Evolutionary conservation across 2,329 filamentous ascomycete genomes (phyloP).

Genomic region (Pseudogymnoascus sp.): DNA sequence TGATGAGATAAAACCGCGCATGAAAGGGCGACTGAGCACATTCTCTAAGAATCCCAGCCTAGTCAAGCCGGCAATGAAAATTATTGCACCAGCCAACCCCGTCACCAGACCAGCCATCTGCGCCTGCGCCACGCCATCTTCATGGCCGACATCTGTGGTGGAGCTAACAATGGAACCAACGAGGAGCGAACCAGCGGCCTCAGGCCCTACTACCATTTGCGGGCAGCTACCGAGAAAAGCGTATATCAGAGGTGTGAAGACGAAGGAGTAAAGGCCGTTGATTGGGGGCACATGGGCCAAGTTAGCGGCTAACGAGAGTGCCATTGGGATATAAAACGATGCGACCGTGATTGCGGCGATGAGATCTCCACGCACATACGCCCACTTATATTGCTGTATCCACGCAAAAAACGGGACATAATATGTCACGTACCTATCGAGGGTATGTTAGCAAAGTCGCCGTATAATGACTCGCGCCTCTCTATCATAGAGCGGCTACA

Average conservation of each 20-base stretch:
- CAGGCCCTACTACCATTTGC: constrained; percentile 88
- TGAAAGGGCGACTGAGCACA: constrained; percentile 83
- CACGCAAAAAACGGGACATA: constrained; percentile 88
- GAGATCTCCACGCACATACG: constrained; percentile 77
- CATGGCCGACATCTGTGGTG: constrained; percentile 52
- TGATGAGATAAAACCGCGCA: constrained; percentile 92
- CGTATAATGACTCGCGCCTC: neutral
- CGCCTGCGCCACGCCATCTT: constrained; percentile 61
- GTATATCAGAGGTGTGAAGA: constrained; percentile 86
- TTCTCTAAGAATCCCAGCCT: constrained; percentile 89
- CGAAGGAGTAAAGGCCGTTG: constrained; percentile 88
- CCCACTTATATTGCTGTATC: constrained; percentile 77
- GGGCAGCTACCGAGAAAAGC: constrained; percentile 85
- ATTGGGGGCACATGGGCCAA: constrained; percentile 88
- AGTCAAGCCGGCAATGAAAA: constrained; percentile 77
- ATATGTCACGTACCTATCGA: constrained; percentile 72
- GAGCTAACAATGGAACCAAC: constrained; percentile 78
- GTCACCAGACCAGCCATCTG: constrained; percentile 82
- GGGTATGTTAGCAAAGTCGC: constrained; percentile 14
- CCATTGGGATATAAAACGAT: constrained; percentile 98
- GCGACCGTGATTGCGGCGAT: constrained; percentile 88
- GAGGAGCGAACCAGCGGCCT: constrained; percentile 85
- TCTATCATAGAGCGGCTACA: neutral
- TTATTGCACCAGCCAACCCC: constrained; percentile 77
- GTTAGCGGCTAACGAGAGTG: constrained; percentile 84